Evolutionary conservation across 306 rosid species (phyloP).

Genomic region (Trifolium subterraneum): DNA sequence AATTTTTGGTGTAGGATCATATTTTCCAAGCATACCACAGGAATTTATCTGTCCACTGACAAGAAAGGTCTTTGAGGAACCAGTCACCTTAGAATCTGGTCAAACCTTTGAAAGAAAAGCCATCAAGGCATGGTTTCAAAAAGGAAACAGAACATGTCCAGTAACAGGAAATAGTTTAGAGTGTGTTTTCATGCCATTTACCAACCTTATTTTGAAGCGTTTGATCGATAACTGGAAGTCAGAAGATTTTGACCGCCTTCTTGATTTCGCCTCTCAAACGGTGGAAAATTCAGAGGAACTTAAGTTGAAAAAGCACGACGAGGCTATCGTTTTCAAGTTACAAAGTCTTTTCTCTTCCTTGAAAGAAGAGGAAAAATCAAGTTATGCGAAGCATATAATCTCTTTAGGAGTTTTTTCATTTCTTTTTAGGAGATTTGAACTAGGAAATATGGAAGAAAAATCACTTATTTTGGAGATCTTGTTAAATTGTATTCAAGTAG

Average conservation of each 20-base stretch:
- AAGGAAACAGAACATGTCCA: slow-evolving; percentile 79
- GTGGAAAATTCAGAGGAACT: slow-evolving; percentile 42
- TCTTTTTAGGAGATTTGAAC: slow-evolving; percentile 62
- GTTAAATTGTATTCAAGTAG: slow-evolving; percentile 58
- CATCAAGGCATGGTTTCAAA: slow-evolving; percentile 73
- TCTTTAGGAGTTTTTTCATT: slow-evolving; percentile 60
- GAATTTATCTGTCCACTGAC: slow-evolving; percentile 81
- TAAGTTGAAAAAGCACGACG: slow-evolving; percentile 43
- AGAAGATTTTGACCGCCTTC: slow-evolving; percentile 52
- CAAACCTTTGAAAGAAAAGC: slow-evolving; percentile 77
- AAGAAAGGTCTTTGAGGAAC: slow-evolving; percentile 73
- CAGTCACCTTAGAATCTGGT: slow-evolving; percentile 82
- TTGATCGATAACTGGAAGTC: slow-evolving; percentile 75
- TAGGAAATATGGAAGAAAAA: slow-evolving; percentile 66
- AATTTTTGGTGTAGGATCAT: slow-evolving; percentile 55
- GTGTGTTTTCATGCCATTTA: slow-evolving; percentile 56
- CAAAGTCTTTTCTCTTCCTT: slow-evolving; percentile 58
- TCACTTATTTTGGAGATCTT: slow-evolving; percentile 54
- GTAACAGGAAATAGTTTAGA: slow-evolving; percentile 70
- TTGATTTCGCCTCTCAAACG: slow-evolving; percentile 56
- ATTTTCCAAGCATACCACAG: slow-evolving; percentile 56
- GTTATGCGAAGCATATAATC: slow-evolving; percentile 60
- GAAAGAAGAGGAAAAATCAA: slow-evolving; percentile 54
- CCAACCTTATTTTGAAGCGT: slow-evolving; percentile 72
- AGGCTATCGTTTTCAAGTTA: slow-evolving; percentile 52